phyloP scores from a whole-genome alignment of 1,139 yeast species.

The Blastobotrys raffinosifermentans region DNA sequence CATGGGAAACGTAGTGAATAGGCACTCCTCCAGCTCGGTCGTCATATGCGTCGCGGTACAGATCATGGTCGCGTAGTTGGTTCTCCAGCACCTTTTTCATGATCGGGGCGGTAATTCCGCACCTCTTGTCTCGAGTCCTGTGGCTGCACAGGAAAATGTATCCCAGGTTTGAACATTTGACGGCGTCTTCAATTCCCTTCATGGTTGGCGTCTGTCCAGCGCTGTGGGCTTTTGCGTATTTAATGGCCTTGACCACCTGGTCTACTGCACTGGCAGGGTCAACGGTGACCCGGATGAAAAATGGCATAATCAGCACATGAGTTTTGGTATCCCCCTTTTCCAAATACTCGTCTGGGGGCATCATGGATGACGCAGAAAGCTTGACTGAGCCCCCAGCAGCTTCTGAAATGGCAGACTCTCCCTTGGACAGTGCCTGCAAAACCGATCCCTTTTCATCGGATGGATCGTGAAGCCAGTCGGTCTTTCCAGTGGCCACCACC shows the following conservation, averaged over 20 bases:
- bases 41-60: constrained; percentile 71
- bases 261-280: constrained; percentile 43
- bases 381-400: constrained; percentile 26
- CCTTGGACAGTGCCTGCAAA: constrained; percentile 39
- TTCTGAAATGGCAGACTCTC: constrained; percentile 10
- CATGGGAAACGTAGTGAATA: constrained; percentile 70
- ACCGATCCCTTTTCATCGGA: constrained; percentile 48
- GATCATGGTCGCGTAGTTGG: constrained; percentile 62
- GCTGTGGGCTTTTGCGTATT: background rate
- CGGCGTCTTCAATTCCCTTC: constrained; percentile 1
- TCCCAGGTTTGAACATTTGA: constrained; percentile 46
- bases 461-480: constrained; percentile 83
- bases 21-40: constrained; percentile 66
- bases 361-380: constrained; percentile 31
- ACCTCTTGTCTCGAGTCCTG: constrained; percentile 81
- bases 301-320: constrained; percentile 59
- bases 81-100: constrained; percentile 73
- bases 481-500: constrained; percentile 72
- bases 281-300: constrained; percentile 63
- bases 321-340: constrained; percentile 22
- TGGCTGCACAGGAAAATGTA: constrained; percentile 82
- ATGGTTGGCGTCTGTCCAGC: background rate
- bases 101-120: constrained; percentile 94
- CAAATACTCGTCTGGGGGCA: constrained; percentile 27
- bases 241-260: constrained; percentile 33